A percentile compares a stretch with the other conserved stretches of the same genome.
phyloP scores from a whole-genome alignment of 2,329 filamentous ascomycete species.

The Coleophoma crateriformis region DNA sequence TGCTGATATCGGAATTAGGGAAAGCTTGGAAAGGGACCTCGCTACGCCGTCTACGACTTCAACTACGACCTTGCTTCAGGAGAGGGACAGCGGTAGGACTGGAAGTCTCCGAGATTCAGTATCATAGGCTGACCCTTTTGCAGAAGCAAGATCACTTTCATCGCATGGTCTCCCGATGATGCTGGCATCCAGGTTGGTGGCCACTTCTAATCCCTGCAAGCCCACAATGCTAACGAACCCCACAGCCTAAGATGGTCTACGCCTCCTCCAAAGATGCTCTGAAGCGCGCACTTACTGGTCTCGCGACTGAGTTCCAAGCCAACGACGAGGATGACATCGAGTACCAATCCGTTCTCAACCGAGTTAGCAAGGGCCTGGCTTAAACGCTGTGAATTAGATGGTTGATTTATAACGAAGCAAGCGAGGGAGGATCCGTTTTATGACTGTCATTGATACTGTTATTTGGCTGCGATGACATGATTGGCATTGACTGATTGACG shows the following conservation, averaged over 20 bases:
- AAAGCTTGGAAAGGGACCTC: constrained; percentile 59
- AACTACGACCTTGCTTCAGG: constrained; percentile 67
- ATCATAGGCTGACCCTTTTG: constrained; percentile 11
- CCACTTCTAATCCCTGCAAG: neutral
- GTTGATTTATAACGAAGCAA: constrained; percentile 2
- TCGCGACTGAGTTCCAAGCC: constrained; percentile 75
- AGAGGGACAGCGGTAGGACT: constrained; percentile 62
- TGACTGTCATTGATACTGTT: constrained; percentile 22
- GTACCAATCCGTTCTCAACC: constrained; percentile 64
- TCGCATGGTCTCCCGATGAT: constrained; percentile 78
- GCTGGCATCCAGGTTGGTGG: constrained; percentile 66
- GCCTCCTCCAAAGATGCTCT: constrained; percentile 83
- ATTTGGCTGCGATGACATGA: constrained; percentile 19
- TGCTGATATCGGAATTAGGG: constrained; percentile 36
- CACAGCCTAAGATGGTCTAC: constrained; percentile 82
- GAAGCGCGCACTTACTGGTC: constrained; percentile 71
- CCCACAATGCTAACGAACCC: constrained; percentile 3
- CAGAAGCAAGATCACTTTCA: constrained; percentile 75
- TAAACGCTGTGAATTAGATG: constrained; percentile 23
- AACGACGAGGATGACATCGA: constrained; percentile 82
- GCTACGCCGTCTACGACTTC: constrained; percentile 84
- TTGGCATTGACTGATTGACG: constrained; percentile 13
- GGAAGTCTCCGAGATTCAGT: constrained; percentile 10
- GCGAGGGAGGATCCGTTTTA: constrained; percentile 9
- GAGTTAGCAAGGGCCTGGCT: constrained; percentile 56